Evolutionary conservation across 2,329 filamentous ascomycete genomes (phyloP), one percentile per base, ranked within the genome.

Genomic region (Anthostomella pinea): DNA sequence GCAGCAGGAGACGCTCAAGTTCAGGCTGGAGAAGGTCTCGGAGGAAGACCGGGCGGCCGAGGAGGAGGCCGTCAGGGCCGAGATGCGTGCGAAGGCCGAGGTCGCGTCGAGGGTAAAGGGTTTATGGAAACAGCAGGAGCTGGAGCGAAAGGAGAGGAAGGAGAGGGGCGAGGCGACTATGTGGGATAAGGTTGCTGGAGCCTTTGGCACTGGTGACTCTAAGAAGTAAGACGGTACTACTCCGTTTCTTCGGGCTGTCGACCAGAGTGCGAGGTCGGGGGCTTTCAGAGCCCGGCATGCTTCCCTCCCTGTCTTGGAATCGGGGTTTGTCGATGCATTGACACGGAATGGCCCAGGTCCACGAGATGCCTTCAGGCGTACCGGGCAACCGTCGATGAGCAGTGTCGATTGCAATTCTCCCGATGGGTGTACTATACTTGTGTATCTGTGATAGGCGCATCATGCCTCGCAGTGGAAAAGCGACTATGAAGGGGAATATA

Each of bases 11-110:
- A 59, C 60, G 30, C 72, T 78, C 57, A 70, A 72, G 53, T 68
- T 77, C 47, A 66, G 71, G 49, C 61, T 85, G 29, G 71, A 79
- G 33, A 73, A 79, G 49, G 62, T 83, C 33, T 70, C 70, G 4
- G 73, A 73, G 32, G 67, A 68, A 38, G 79, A 85, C 59, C 68
- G 78, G 18, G 67, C 69, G 27, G 60, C 81, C 13, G 83, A 87
- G 58, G 75, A 83, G 58, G 73, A 75, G 41, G 77, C 83, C 14
- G 67, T 85, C 43, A 69, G 72, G 40, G 80, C 77, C 6, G 81
- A 87, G 64, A 63, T 75, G 38, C 67, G 76, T 53, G 73, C 76
- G 46, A 79, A 80, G 56, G 62, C 72, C 30, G 73, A 83, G 49
- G 69, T 86, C 52, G 74, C 79, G 34, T 60, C 66, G 45, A 60